Evolutionary conservation across 139 green algal species (phyloP).

Genomic region (Tetraselmis chui): DNA sequence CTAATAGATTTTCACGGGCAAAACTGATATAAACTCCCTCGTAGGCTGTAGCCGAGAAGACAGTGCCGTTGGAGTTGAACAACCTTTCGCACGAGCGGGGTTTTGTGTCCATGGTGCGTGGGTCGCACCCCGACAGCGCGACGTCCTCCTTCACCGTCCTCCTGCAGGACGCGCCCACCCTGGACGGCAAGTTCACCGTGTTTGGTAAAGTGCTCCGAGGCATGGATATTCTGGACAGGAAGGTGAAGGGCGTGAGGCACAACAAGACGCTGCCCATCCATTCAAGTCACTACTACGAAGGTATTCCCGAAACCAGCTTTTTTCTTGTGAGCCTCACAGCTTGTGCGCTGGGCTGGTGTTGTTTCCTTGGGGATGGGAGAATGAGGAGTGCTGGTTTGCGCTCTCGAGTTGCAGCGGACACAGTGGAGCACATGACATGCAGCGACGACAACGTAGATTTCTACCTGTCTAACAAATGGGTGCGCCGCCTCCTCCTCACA

Average conservation of each 20-base stretch:
- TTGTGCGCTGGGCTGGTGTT: too few species aligned
- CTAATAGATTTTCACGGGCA: too few species aligned
- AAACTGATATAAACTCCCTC: too few species aligned
- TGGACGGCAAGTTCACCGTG: neutral
- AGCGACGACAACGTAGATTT: neutral
- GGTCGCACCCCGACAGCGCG: neutral
- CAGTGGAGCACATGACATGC: too few species aligned
- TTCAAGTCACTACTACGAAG: neutral
- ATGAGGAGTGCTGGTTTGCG: too few species aligned
- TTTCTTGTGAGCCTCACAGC: too few species aligned
- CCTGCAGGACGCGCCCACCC: neutral
- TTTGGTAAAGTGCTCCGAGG: neutral
- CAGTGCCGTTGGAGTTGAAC: neutral
- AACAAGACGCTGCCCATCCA: neutral
- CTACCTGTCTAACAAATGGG: neutral
- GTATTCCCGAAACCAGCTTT: too few species aligned
- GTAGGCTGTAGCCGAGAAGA: too few species aligned
- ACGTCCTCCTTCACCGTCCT: neutral
- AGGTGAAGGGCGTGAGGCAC: neutral
- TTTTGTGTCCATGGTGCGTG: neutral
- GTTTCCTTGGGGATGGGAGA: too few species aligned
- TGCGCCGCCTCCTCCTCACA: too few species aligned
- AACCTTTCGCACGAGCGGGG: neutral
- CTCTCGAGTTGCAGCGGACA: too few species aligned
- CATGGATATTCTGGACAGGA: neutral